Conservation (phyloP, 2,329 filamentous ascomycete genomes). For the Apiospora arundinis region DNA sequence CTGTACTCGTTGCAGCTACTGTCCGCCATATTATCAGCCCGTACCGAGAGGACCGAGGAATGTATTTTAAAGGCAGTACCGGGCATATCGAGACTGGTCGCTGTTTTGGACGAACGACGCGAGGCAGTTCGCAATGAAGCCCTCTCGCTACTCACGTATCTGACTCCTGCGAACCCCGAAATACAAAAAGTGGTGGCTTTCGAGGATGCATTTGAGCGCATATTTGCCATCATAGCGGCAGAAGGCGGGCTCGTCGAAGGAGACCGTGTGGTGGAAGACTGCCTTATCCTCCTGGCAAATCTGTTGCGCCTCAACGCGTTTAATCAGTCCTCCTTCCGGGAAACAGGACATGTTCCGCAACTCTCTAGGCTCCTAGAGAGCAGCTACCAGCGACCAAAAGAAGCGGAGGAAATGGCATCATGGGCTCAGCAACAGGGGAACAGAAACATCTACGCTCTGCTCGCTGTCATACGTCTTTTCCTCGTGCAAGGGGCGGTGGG, state of each 20-base stretch:
- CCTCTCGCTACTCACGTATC: constrained; percentile 82
- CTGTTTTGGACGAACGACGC: constrained; percentile 80
- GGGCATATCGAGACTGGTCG: constrained; percentile 85
- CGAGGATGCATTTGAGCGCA: constrained; percentile 87
- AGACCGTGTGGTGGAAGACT: constrained; percentile 89
- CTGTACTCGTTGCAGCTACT: constrained; percentile 92
- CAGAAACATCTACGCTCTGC: constrained; percentile 88
- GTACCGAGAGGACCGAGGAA: constrained; percentile 92
- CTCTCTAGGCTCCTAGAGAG: constrained; percentile 73
- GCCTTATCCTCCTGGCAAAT: constrained; percentile 88
- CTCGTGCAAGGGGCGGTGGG: constrained; percentile 80
- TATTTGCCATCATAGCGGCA: constrained; percentile 80
- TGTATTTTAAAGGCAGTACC: constrained; percentile 89
- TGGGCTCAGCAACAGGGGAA: constrained; percentile 82
- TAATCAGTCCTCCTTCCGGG: constrained; percentile 92
- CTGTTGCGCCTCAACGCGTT: constrained; percentile 85
- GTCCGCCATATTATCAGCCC: constrained; percentile 81
- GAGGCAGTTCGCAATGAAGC: constrained; percentile 91
- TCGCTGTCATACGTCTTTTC: constrained; percentile 87
- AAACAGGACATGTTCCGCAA: constrained; percentile 81
- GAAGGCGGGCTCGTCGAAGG: constrained; percentile 86
- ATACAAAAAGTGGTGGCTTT: constrained; percentile 96
- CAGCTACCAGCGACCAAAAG: constrained; percentile 58
- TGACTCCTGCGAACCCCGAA: constrained; percentile 86
- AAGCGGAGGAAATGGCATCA: constrained; percentile 66